These are phyloP conservation scores for Lenzites betulinus DNA, from an alignment of 768 basidiomycete genomes.

Conservation along the genomic window DNA sequence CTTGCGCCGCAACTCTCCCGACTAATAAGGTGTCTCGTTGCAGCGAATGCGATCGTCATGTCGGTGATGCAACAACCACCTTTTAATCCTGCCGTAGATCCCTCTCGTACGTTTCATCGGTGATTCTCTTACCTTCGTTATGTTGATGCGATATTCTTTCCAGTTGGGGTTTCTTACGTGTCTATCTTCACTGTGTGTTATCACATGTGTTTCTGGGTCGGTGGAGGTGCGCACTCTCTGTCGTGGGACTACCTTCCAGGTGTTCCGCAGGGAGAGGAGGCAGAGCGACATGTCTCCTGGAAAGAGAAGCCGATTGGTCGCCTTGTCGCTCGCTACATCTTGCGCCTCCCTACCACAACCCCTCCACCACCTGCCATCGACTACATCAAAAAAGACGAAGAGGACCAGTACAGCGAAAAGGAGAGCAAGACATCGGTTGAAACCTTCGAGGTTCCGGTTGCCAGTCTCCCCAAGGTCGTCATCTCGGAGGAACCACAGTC, in stretches of 20 bases:
- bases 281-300: constrained; percentile 34
- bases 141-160: neutral
- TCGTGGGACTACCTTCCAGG: constrained; percentile 38
- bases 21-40: neutral
- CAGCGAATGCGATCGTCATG: constrained; percentile 47
- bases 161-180: constrained; percentile 37
- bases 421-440: constrained; percentile 4
- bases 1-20: neutral
- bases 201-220: constrained; percentile 43
- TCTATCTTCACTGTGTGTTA: constrained; percentile 46
- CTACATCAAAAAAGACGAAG: constrained; percentile 6
- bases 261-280: constrained; percentile 37
- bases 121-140: neutral
- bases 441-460: constrained; percentile 2
- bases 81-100: constrained; percentile 43
- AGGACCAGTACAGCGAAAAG: constrained; percentile 1
- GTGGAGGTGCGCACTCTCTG: constrained; percentile 35
- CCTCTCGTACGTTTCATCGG: constrained; percentile 33
- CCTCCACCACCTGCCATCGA: neutral
- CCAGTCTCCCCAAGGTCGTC: neutral
- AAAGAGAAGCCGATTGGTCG: constrained; percentile 37
- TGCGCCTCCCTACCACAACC: constrained; percentile 3
- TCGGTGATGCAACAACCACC: constrained; percentile 44
- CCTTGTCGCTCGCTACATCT: constrained; percentile 26
- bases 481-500: constrained; percentile 1